These are phyloP conservation scores for Tetrapisispora fleetii DNA, from an alignment of 805 yeast species.

Conservation along the genomic window DNA sequence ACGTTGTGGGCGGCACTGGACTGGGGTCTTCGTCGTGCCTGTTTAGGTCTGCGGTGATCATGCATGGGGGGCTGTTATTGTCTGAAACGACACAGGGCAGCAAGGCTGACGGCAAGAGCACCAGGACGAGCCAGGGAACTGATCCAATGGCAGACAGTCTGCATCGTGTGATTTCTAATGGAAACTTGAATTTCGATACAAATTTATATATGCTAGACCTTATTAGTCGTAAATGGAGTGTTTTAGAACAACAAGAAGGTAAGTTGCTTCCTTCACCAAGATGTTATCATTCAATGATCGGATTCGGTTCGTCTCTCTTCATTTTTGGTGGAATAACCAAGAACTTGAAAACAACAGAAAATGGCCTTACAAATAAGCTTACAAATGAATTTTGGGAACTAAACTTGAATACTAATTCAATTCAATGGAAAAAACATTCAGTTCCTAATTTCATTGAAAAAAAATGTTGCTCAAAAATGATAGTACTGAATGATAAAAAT, in stretches of 20 bases:
- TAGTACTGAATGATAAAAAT: constrained; percentile 14
- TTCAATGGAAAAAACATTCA: constrained; percentile 33
- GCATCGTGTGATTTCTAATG: background rate
- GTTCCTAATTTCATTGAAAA: constrained; percentile 32
- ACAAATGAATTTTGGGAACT: constrained; percentile 67
- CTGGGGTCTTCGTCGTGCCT: constrained; percentile 50
- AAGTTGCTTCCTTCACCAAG: constrained; percentile 25
- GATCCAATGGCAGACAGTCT: too few relatives aligned
- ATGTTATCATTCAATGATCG: constrained; percentile 49
- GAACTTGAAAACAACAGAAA: constrained; percentile 18
- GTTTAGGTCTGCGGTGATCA: constrained; percentile 49
- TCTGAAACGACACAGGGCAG: too few relatives aligned
- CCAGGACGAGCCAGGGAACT: background rate
- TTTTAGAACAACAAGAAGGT: background rate
- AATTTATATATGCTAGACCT: background rate
- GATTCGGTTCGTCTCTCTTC: constrained; percentile 41
- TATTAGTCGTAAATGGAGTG: background rate
- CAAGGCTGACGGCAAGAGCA: too few relatives aligned
- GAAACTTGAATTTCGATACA: background rate
- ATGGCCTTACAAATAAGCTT: constrained; percentile 39
- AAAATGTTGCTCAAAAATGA: background rate
- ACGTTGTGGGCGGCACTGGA: background rate
- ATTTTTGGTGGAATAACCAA: constrained; percentile 55
- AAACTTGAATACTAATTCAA: constrained; percentile 30
- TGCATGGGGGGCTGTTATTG: constrained; percentile 45